Evolutionary conservation across 169 alveolate genomes (phyloP).

Genomic region (Babesia microti): DNA sequence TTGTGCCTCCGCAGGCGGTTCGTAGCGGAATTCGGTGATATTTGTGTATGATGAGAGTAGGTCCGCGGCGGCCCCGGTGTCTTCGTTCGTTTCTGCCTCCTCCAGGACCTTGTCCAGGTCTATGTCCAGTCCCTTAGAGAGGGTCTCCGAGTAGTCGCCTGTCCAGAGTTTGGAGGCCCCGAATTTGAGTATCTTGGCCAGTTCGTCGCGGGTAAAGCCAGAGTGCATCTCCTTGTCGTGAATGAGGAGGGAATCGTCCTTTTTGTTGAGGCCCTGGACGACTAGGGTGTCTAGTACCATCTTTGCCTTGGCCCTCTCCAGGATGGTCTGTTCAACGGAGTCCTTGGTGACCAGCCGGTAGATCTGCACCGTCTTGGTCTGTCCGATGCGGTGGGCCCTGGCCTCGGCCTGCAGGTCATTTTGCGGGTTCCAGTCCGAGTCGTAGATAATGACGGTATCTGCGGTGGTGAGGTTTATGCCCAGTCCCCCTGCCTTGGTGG

Average conservation of each 20-base stretch:
- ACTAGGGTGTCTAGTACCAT: slow-evolving; percentile 92
- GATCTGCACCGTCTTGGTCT: slow-evolving; percentile 88
- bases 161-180: slow-evolving; percentile 82
- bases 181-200: slow-evolving; percentile 74
- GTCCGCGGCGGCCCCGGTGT: slow-evolving; percentile 72
- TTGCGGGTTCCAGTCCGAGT: slow-evolving; percentile 98
- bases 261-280: slow-evolving; percentile 78
- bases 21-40: slow-evolving; percentile 78
- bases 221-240: slow-evolving; percentile 44
- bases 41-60: slow-evolving; percentile 74
- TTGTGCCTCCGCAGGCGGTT: slow-evolving; percentile 69
- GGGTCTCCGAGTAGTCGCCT: slow-evolving; percentile 15
- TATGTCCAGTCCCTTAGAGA: slow-evolving; percentile 54
- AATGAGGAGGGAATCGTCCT: slow-evolving; percentile 48
- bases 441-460: slow-evolving; percentile 88
- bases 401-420: slow-evolving; percentile 98
- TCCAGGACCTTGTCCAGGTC: slow-evolving; percentile 75
- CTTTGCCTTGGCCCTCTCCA: slow-evolving; percentile 95
- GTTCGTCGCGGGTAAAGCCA: slow-evolving; percentile 76
- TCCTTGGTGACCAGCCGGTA: slow-evolving; percentile 89
- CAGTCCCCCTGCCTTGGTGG: slow-evolving; percentile 97
- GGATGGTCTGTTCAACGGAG: slow-evolving; percentile 92
- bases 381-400: slow-evolving; percentile 97
- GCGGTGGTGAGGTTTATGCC: slow-evolving; percentile 91
- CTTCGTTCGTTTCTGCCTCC: slow-evolving; percentile 76